Evolutionary conservation across 1,139 yeast species (phyloP), one percentile per base, ranked within the genome.

Genomic region (Debaryomycetaceae sp.): DNA sequence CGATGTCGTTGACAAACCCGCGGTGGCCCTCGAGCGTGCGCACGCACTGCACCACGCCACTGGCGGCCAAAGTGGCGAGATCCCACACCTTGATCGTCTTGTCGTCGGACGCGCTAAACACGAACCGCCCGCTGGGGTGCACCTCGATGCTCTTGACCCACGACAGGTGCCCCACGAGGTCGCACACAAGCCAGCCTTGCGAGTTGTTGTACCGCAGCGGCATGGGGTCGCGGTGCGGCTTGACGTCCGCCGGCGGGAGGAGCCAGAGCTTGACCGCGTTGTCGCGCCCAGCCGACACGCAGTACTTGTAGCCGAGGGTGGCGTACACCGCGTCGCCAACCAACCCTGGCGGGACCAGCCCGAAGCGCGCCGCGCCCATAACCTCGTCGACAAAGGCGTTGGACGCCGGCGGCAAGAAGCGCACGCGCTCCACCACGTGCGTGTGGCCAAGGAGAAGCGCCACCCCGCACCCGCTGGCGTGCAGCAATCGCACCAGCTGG

Each of bases 271-370:
- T 76, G 24, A 89, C 67, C 2, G 74, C 53, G 46, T 83, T 82
- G 53, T 89, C 96, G 43, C 97, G 67, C 3, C 94, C 86, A 14
- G 83, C 88, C 6, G 95, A 78, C 2, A 82, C 76, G 36, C 89
- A 77, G 46, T 78, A 79, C 46, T 78, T 79, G 53, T 65, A 79
- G 0, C 82, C 83, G 15, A 79, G 46, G 3, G 50, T 42, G 23
- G 64, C 59, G 29, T 50, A 53, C 2, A 53, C 31, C 1, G 49
- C 44, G 36, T 63, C 61, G 5, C 44, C 28, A 5, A 61, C 37
- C 11, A 65, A 34, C 9, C 55, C 59, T 7, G 43, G 37, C n/a
- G 71, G 65, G 5, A 67, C 53, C 25, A 51, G 43, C 11, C 69
- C 64, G 34, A 55, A 65, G 15, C 53, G 34, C 5, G 48, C 48